These are phyloP conservation scores for Xylariaceae sp. DNA, from an alignment of 2,329 filamentous ascomycete genomes.

Conservation along the genomic window DNA sequence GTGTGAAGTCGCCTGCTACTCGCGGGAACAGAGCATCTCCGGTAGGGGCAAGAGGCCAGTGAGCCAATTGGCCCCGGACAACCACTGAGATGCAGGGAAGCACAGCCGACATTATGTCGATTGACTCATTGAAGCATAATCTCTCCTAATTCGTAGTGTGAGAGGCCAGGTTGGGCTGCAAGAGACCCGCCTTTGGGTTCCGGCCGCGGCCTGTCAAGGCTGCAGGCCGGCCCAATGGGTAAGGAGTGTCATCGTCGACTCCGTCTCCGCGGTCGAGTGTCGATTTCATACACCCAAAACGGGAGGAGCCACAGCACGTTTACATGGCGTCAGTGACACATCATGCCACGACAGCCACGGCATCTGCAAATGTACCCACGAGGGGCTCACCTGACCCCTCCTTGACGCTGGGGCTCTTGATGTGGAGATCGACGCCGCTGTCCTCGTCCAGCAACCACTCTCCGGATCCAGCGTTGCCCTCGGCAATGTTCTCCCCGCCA, in stretches of 20 bases:
- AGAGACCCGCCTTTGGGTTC: constrained; percentile 1
- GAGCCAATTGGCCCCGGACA: too few relatives aligned
- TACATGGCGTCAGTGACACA: constrained; percentile 6
- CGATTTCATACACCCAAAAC: too few relatives aligned
- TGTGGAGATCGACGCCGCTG: constrained; percentile 38
- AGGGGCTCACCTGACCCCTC: constrained; percentile 36
- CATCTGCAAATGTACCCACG: constrained; percentile 54
- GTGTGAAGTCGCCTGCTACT: too few relatives aligned
- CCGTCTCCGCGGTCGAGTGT: too few relatives aligned
- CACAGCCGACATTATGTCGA: constrained; percentile 3
- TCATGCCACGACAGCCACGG: constrained; percentile 44
- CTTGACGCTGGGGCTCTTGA: constrained; percentile 30
- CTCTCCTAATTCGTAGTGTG: neutral
- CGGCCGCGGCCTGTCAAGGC: too few relatives aligned
- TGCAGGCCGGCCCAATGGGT: too few relatives aligned
- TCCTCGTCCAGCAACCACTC: constrained; percentile 49
- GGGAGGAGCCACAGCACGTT: neutral
- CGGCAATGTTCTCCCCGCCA: constrained; percentile 28
- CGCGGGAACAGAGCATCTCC: too few relatives aligned
- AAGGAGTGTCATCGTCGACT: too few relatives aligned
- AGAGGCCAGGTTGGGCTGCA: constrained; percentile 1
- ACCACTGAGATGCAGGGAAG: constrained; percentile 10
- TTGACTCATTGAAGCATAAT: constrained; percentile 14
- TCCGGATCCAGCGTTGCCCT: constrained; percentile 33
- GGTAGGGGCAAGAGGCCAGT: too few relatives aligned